Evolutionary conservation across 768 basidiomycete species (phyloP).

Genomic region (Peribolospora baueri): DNA sequence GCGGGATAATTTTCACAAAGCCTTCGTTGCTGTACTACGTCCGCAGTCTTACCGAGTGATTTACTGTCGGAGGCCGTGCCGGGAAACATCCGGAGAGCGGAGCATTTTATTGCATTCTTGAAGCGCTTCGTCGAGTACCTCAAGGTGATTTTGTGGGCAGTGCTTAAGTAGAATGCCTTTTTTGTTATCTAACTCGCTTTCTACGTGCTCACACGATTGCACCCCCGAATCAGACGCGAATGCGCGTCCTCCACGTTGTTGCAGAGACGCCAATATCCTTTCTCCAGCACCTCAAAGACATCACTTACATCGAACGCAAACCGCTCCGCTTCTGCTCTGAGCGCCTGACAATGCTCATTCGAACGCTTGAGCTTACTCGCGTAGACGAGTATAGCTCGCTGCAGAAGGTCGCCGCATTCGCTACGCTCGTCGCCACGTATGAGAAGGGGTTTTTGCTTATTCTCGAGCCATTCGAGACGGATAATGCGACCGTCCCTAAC

Average conservation of each 20-base stretch:
- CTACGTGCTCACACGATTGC: background rate
- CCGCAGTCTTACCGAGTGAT: slow-evolving; percentile 68
- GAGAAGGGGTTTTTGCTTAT: slow-evolving; percentile 96
- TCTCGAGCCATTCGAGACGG: slow-evolving; percentile 92
- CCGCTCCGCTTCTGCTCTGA: slow-evolving; percentile 95
- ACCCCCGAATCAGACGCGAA: slow-evolving; percentile 46
- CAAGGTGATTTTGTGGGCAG: slow-evolving; percentile 34
- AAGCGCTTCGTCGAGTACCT: slow-evolving; percentile 97
- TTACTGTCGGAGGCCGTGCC: slow-evolving; percentile 85
- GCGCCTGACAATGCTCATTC: slow-evolving; percentile 72
- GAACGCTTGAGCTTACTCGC: slow-evolving; percentile 66
- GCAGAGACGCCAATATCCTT: slow-evolving; percentile 95
- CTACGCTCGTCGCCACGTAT: slow-evolving; percentile 89
- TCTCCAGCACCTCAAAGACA: slow-evolving; percentile 90
- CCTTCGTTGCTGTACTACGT: background rate
- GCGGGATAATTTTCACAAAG: background rate
- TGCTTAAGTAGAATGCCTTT: background rate
- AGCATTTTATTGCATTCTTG: slow-evolving; percentile 94
- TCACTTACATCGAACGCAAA: slow-evolving; percentile 86
- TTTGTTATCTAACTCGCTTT: background rate
- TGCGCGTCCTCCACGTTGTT: slow-evolving; percentile 97
- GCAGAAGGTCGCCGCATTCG: slow-evolving; percentile 88
- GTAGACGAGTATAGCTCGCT: slow-evolving; percentile 76
- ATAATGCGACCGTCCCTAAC: slow-evolving; percentile 93
- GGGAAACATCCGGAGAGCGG: slow-evolving; percentile 93